Conservation (phyloP, 2,329 filamentous ascomycete species). For the Apiospora malaysiana region DNA sequence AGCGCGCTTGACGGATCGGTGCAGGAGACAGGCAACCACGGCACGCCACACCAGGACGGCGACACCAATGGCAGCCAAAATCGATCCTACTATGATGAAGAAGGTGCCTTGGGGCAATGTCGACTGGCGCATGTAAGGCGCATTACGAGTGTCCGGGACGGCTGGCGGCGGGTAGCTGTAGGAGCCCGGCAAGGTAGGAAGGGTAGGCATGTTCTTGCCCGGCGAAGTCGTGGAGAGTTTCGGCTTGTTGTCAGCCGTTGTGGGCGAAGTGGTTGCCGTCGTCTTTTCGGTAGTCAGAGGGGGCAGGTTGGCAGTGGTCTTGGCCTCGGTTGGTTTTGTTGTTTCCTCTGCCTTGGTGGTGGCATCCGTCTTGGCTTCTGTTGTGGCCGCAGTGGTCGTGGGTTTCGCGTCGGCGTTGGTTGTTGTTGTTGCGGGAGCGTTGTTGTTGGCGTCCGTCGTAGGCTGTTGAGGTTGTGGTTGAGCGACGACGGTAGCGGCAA, state of each 20-base stretch:
- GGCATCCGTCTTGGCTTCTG: slow-evolving; percentile 19
- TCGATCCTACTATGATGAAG: slow-evolving; percentile 92
- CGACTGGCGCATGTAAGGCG: slow-evolving; percentile 91
- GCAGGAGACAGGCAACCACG: slow-evolving; percentile 87
- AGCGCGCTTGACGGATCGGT: slow-evolving; percentile 87
- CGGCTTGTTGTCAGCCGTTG: slow-evolving; percentile 21
- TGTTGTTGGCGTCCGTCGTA: slow-evolving; percentile 23
- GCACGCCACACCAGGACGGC: slow-evolving; percentile 88
- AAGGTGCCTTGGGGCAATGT: slow-evolving; percentile 88
- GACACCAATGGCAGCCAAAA: slow-evolving; percentile 81
- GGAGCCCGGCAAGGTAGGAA: slow-evolving; percentile 51
- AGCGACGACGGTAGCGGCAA: slow-evolving; percentile 27
- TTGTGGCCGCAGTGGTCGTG: slow-evolving; percentile 24
- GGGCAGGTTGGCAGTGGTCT: neutral
- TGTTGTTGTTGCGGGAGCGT: slow-evolving; percentile 25
- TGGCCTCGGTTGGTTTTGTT: slow-evolving; percentile 24
- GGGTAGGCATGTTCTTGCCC: slow-evolving; percentile 50
- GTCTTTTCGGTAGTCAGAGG: slow-evolving; percentile 15
- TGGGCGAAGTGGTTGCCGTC: slow-evolving; percentile 17
- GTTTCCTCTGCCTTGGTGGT: neutral
- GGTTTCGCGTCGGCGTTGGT: slow-evolving; percentile 24
- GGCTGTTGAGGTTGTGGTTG: slow-evolving; percentile 25
- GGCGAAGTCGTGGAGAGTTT: slow-evolving; percentile 16
- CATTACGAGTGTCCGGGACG: slow-evolving; percentile 82
- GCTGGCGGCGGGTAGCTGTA: slow-evolving; percentile 73